Conservation (phyloP, 768 basidiomycete species). For the Fistulinella prunicolor region DNA sequence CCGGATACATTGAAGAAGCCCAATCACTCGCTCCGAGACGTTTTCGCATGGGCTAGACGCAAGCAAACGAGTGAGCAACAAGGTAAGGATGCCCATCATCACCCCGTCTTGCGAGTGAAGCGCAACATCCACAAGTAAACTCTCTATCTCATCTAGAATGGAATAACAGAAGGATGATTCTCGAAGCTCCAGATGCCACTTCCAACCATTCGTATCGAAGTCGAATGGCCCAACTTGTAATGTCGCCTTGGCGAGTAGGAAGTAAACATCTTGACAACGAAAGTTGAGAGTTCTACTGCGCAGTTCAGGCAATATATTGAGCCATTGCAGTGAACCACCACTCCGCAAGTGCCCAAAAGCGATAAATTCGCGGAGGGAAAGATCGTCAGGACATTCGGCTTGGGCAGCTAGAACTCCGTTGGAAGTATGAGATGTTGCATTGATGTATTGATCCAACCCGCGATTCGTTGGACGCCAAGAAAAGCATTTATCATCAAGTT, state of each 20-base stretch:
- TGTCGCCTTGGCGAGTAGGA: not conserved
- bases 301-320: not conserved
- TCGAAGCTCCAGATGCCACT: constrained; percentile 2
- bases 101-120: not conserved
- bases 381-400: too few species aligned
- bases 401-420: too few species aligned
- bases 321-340: not conserved
- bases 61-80: not conserved
- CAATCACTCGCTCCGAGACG: not conserved
- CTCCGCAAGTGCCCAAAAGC: not conserved
- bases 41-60: not conserved
- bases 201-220: not conserved
- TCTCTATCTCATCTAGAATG: not conserved
- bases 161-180: not conserved
- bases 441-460: too few species aligned
- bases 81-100: not conserved
- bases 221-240: not conserved
- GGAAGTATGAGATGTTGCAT: too few species aligned
- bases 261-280: not conserved
- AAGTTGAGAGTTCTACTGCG: not conserved
- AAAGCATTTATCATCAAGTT: too few species aligned
- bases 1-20: not conserved
- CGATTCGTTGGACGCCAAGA: too few species aligned
- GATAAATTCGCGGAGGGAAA: not conserved
- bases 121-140: not conserved